phyloP scores from a whole-genome alignment of 2,329 filamentous ascomycete species.

The Penicillium fuscoglaucum region DNA sequence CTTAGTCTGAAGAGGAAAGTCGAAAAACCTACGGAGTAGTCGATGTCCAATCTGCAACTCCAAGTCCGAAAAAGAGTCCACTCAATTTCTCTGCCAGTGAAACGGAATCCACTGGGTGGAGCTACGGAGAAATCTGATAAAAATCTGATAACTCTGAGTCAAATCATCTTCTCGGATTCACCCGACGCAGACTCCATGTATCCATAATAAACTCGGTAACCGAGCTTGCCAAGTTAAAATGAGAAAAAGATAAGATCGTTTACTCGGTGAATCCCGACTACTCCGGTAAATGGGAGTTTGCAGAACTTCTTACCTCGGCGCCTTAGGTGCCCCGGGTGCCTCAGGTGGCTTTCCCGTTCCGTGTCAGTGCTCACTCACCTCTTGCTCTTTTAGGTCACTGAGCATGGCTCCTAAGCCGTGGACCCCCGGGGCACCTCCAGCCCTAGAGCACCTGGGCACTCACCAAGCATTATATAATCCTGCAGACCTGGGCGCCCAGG shows the following conservation, averaged over 20 bases:
- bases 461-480: background rate
- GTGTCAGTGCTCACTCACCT: background rate
- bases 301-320: background rate
- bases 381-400: background rate
- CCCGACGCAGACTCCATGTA: constrained; percentile 15
- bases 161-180: constrained; percentile 18
- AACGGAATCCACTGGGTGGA: constrained; percentile 24
- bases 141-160: constrained; percentile 24
- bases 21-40: background rate
- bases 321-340: background rate
- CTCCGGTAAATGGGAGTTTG: background rate
- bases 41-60: background rate
- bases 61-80: constrained; percentile 4
- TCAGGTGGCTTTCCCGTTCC: background rate
- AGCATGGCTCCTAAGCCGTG: background rate
- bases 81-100: constrained; percentile 6
- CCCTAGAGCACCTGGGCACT: background rate
- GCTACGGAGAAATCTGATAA: constrained; percentile 26
- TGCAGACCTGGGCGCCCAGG: background rate
- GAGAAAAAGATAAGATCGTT: constrained; percentile 11
- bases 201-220: constrained; percentile 23
- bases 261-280: background rate
- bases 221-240: constrained; percentile 20
- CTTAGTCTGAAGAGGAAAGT: background rate
- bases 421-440: background rate